These are phyloP conservation scores for Crithidia mellificae DNA, from an alignment of 208 protist genomes.

Conservation along the genomic window DNA sequence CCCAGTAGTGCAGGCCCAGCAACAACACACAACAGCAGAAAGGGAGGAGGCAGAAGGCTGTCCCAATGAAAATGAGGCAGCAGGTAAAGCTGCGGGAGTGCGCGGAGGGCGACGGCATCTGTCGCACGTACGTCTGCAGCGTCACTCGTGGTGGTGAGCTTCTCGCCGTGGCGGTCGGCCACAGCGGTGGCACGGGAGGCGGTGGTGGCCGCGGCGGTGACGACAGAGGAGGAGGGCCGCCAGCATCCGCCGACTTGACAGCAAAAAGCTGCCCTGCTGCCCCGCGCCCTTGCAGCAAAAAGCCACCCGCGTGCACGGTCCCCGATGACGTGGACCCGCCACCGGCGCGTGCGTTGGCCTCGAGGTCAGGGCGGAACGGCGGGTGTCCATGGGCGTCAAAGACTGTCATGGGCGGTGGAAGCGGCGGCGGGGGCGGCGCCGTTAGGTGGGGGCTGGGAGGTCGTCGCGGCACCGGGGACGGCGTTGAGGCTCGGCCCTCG, in stretches of 20 bases:
- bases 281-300: not conserved
- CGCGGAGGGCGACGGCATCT: slow-evolving; percentile 8
- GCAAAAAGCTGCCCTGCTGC: not conserved
- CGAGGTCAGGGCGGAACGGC: not conserved
- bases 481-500: not conserved
- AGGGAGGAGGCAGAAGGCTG: slow-evolving; percentile 20
- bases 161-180: not conserved
- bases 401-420: not conserved
- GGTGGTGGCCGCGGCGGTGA: not conserved
- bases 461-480: not conserved
- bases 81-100: not conserved
- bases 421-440: not conserved
- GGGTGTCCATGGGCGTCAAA: not conserved
- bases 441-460: too few relatives aligned
- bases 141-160: slow-evolving; percentile 1
- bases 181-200: too few relatives aligned
- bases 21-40: slow-evolving; percentile 31
- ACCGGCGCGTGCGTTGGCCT: not conserved
- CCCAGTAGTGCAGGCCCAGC: slow-evolving; percentile 54
- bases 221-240: not conserved
- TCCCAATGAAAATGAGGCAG: slow-evolving; percentile 9
- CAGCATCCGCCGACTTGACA: not conserved
- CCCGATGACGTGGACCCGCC: not conserved
- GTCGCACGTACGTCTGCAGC: slow-evolving; percentile 11
- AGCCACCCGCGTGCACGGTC: not conserved